Conservation (phyloP, 345 rosid species). For the Cardamine resedifolia region DNA sequence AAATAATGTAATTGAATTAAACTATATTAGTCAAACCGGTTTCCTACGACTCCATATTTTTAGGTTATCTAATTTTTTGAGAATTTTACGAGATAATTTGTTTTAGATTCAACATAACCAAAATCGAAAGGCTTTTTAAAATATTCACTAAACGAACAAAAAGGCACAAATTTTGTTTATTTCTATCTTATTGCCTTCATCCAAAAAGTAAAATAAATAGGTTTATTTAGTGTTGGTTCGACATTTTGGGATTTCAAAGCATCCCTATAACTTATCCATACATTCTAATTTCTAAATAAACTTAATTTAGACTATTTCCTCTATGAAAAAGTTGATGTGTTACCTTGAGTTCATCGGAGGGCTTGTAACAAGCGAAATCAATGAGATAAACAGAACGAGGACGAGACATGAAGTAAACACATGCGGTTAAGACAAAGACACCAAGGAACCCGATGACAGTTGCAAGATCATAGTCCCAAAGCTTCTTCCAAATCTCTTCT, state of each 20-base stretch:
- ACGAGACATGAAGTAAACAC: conserved; percentile 77
- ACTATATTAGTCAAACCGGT: background rate
- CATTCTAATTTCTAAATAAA: background rate
- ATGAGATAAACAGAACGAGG: conserved; percentile 85
- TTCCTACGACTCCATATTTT: background rate
- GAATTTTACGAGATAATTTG: background rate
- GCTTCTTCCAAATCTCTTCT: conserved; percentile 81
- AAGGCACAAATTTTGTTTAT: background rate
- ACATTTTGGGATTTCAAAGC: background rate
- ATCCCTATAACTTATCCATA: background rate
- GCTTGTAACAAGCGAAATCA: conserved; percentile 80
- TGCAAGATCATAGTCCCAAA: conserved; percentile 87
- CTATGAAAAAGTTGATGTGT: background rate
- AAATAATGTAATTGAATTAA: background rate
- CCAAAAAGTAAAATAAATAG: too few relatives aligned
- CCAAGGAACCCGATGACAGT: conserved; percentile 63
- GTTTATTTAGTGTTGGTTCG: background rate
- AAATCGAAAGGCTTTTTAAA: background rate
- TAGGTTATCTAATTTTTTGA: background rate
- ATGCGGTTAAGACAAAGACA: conserved; percentile 66
- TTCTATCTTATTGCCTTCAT: too few relatives aligned
- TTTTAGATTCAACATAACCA: background rate
- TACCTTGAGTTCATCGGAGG: conserved; percentile 85
- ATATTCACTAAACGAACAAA: background rate
- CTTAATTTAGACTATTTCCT: background rate